Evolutionary conservation across 257 asterid genomes (phyloP), one percentile per base, ranked within the genome.

Genomic region (Agastache rugosa): DNA sequence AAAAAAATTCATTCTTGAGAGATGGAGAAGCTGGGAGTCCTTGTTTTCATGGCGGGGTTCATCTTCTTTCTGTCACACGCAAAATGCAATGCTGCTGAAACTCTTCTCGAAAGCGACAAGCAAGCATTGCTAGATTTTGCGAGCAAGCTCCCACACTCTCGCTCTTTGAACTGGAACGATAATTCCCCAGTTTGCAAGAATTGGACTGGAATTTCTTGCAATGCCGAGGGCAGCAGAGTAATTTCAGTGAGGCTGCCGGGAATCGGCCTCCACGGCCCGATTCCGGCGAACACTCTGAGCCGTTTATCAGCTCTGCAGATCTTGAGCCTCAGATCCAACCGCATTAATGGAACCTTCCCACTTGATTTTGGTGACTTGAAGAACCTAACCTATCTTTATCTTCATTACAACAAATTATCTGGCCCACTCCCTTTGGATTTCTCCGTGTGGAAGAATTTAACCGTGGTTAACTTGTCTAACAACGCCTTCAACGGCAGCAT

Each of bases 311-410:
- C 91, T 42, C 78, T 93, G 87, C 95, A 90, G 85, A 88, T 89
- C 89, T 86, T 91, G 91, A 91, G 97, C 82, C 90, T 91, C 68
- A 89, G 97, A 85, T 89, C 96, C 85, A 91, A 91, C 77, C 86
- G 83, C 73, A 89, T 89, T 29, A 84, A 45, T 75, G 96, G 96
- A 17, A 72, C 77, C 10, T 86, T 91, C 67, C 97, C 97, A 19
- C 42, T 71, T 48, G 97, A 89, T 61, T 78, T 89, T 75, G 82
- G 84, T 69, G 88, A 83, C 61, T 79, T 89, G 22, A 85, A 54
- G 41, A 89, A 89, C 75, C 79, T 91, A 56, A 81, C 96, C 11
- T 84, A 29, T 84, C 91, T 91, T 75, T 91, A 86, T 75, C 92
- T 91, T 82, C 97, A 89, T 78, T 84, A 10, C 84, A 91, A 91